Evolutionary conservation across 148 eudicot genomes (phyloP), one percentile per base, ranked within the genome.

Genomic region (Vaccinium corymbosum): DNA sequence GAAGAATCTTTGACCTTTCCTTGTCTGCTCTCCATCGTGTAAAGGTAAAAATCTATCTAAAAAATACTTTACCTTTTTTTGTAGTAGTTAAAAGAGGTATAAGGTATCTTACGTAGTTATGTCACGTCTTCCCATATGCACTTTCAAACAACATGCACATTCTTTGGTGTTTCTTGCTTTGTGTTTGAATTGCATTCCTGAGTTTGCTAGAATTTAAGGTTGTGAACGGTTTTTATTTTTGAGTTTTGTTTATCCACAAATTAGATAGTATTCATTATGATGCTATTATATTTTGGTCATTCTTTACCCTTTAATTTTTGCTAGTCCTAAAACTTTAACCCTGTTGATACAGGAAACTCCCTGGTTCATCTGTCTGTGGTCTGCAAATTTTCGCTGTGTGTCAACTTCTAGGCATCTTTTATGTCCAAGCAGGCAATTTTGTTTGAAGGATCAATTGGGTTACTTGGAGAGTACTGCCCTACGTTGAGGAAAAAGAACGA

Each of bases 401-500:
- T 78, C 78, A 86, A 85, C 88, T 89, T 88, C 72, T 85, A 88
- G 88, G 85, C 86, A 80, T 88, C 86, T 94, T 93, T 92, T 94
- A 93, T 94, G 98, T 94, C 96, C 92, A 90, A 90, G 85, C 96
- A 76, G 85, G 92, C 89, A 82, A 83, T 90, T 85, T 86, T 87
- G 76, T 90, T 88, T 88, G 83, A 90, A 88, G 88, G 90, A 91
- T 85, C 89, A 76, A 87, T 93, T 87, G 96, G 94, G 90, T 89
- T 93, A 94, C 92, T 92, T 89, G 96, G 94, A 82, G 95, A 94
- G 86, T 93, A 91, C 81, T 87, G 90, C 83, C 95, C 93, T 84
- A 85, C 90, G 82, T 87, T 90, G 2, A 92, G 90, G 79, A 89
- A 86, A 90, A 90, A 91, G 90, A 85, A 82, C 82, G 83, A 68